A percentile compares a stretch with the other conserved stretches of the same genome.
Evolutionary conservation across 257 asterid species (phyloP).

Genomic region (Plectranthus barbatus): DNA sequence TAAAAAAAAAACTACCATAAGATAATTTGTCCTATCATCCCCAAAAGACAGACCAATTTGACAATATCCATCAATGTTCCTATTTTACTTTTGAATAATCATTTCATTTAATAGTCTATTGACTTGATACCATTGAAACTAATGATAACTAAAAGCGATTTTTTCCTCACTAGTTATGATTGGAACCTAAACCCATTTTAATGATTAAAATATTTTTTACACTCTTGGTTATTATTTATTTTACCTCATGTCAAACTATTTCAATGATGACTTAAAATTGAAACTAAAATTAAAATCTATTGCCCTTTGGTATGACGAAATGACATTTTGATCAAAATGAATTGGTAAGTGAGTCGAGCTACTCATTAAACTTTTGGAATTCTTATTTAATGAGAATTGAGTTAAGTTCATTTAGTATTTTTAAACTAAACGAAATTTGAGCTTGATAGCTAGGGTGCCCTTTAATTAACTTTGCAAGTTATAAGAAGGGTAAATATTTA

Average conservation of each 20-base stretch:
- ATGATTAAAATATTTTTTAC: slow-evolving; percentile 1
- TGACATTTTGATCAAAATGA: too few species aligned
- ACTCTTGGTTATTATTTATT: slow-evolving; percentile 5
- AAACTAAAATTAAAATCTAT: too few species aligned
- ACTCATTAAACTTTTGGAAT: too few species aligned
- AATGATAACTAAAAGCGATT: slow-evolving; percentile 15
- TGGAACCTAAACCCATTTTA: background rate
- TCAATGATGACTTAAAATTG: slow-evolving; percentile 9
- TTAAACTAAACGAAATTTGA: too few species aligned
- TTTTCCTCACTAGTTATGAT: slow-evolving; percentile 15
- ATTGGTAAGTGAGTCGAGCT: too few species aligned
- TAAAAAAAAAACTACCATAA: background rate
- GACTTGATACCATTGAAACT: background rate
- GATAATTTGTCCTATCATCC: background rate
- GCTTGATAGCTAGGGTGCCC: too few species aligned
- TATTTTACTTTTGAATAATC: background rate
- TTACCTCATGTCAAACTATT: background rate
- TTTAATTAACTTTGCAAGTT: too few species aligned
- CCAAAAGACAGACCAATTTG: background rate
- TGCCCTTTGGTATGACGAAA: too few species aligned
- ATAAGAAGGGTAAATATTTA: too few species aligned
- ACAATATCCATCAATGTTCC: background rate
- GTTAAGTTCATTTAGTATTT: too few species aligned
- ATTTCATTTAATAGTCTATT: background rate
- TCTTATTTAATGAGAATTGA: too few species aligned